These are phyloP conservation scores for Trichosporon ovoides DNA, from an alignment of 1,284 basidiomycete species.

Conservation along the genomic window DNA sequence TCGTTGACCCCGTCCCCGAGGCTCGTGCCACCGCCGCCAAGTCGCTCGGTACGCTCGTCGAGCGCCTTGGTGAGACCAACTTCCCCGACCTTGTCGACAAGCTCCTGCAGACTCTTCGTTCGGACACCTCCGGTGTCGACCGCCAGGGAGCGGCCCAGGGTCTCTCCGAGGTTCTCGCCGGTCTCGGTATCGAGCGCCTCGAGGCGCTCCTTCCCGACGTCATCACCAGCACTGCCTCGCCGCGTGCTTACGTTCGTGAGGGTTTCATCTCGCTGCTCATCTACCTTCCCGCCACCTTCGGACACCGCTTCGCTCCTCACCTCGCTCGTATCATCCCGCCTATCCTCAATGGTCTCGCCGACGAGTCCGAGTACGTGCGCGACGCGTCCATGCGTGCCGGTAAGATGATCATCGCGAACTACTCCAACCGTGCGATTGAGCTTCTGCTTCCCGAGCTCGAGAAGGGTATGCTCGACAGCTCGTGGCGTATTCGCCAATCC, in stretches of 20 bases:
- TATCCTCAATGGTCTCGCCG: conserved; percentile 86
- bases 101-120: conserved; percentile 83
- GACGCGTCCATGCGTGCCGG: conserved; percentile 99
- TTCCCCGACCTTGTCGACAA: conserved; percentile 93
- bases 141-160: conserved; percentile 95
- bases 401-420: conserved; percentile 96
- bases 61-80: conserved; percentile 88
- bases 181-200: conserved; percentile 93
- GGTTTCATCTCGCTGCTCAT: conserved; percentile 98
- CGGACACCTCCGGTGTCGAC: conserved; percentile 92
- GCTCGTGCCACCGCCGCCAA: conserved; percentile 96
- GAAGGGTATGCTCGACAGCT: conserved; percentile 86
- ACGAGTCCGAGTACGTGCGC: conserved; percentile 87
- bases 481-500: conserved; percentile 92
- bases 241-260: conserved; percentile 86
- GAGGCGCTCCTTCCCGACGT: conserved; percentile 93
- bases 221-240: conserved; percentile 83
- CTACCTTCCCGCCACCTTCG: conserved; percentile 93
- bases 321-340: conserved; percentile 90
- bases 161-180: conserved; percentile 89
- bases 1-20: conserved; percentile 94
- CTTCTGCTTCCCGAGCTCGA: conserved; percentile 92
- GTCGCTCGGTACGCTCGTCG: conserved; percentile 90
- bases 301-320: conserved; percentile 88
- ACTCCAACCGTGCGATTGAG: conserved; percentile 87